A percentile compares a stretch with the other conserved stretches of the same genome.
phyloP scores from a whole-genome alignment of 1,139 yeast genomes.

The Taiozyma onychis region DNA sequence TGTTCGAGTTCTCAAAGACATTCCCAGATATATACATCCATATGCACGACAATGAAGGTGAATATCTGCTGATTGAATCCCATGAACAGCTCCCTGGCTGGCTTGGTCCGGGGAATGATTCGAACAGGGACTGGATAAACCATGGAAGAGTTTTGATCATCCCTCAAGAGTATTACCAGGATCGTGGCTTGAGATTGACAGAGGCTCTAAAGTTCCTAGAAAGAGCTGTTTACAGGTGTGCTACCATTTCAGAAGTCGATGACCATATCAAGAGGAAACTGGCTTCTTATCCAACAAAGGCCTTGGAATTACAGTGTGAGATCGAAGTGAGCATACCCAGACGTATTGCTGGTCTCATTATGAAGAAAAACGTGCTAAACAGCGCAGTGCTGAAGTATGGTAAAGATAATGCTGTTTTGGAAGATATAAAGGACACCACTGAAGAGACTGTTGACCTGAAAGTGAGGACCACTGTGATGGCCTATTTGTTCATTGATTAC shows the following conservation, averaged over 20 bases:
- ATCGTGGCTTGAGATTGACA: slow-evolving; percentile 26
- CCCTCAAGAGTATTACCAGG: slow-evolving; percentile 28
- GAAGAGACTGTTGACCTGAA: slow-evolving; percentile 21
- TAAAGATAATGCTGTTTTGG: slow-evolving; percentile 8
- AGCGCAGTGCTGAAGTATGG: slow-evolving; percentile 3
- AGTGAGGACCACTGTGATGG: slow-evolving; percentile 15
- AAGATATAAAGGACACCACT: slow-evolving; percentile 7
- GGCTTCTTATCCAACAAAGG: slow-evolving; percentile 21
- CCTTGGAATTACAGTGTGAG: slow-evolving; percentile 19
- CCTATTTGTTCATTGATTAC: slow-evolving; percentile 12
- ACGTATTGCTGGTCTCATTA: slow-evolving; percentile 14
- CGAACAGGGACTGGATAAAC: slow-evolving; percentile 42
- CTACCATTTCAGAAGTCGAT: slow-evolving; percentile 19
- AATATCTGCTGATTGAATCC: slow-evolving; percentile 46
- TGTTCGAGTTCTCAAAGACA: slow-evolving; percentile 32
- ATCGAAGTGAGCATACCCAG: slow-evolving; percentile 15
- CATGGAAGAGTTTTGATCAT: slow-evolving; percentile 30
- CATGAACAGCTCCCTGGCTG: slow-evolving; percentile 40
- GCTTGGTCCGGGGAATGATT: slow-evolving; percentile 35
- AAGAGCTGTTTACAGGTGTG: slow-evolving; percentile 27
- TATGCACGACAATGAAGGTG: slow-evolving; percentile 51
- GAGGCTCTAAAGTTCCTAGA: slow-evolving; percentile 33
- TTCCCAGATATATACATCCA: slow-evolving; percentile 39
- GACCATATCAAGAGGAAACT: slow-evolving; percentile 17
- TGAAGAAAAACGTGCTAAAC: slow-evolving; percentile 8